Conservation (phyloP, 2,329 filamentous ascomycete species). For the Penicillium polonicum region DNA sequence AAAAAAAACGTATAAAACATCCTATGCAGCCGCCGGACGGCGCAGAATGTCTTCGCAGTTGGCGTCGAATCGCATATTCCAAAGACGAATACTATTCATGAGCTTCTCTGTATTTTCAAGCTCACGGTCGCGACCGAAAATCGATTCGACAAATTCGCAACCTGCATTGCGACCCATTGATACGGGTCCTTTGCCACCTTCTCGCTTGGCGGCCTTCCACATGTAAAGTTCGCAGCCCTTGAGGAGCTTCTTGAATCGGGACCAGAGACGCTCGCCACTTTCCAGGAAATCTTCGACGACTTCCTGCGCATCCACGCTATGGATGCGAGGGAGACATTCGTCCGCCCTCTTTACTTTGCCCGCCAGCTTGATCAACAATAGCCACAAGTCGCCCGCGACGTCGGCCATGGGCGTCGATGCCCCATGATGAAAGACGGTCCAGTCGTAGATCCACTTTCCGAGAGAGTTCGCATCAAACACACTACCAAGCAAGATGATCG, state of each 20-base stretch:
- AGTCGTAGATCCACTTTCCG: conserved; percentile 99
- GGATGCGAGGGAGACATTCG: conserved; percentile 70
- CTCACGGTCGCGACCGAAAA: conserved; percentile 89
- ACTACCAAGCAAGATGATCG: conserved; percentile 89
- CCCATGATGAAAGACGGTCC: conserved; percentile 90
- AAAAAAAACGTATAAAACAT: background rate
- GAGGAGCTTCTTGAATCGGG: conserved; percentile 79
- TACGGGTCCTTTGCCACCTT: conserved; percentile 60
- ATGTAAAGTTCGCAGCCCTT: conserved; percentile 93
- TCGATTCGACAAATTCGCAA: conserved; percentile 90
- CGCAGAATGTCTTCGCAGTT: conserved; percentile 89
- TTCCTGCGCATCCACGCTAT: conserved; percentile 70
- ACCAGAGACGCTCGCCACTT: conserved; percentile 80
- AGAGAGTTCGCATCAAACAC: conserved; percentile 97
- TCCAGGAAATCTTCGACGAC: conserved; percentile 88
- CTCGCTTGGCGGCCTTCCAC: conserved; percentile 80
- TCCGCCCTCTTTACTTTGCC: conserved; percentile 92
- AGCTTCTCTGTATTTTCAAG: conserved; percentile 86
- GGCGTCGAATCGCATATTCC: conserved; percentile 91
- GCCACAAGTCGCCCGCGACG: conserved; percentile 91
- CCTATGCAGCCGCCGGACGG: conserved; percentile 46
- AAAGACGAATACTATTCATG: conserved; percentile 83
- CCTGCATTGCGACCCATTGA: conserved; percentile 90
- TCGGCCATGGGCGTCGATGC: conserved; percentile 80
- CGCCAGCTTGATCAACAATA: conserved; percentile 87